Evolutionary conservation across 73 alveolate species (phyloP), one percentile per base, ranked within the genome.

Genomic region (Paramecium pentaurelia): DNA sequence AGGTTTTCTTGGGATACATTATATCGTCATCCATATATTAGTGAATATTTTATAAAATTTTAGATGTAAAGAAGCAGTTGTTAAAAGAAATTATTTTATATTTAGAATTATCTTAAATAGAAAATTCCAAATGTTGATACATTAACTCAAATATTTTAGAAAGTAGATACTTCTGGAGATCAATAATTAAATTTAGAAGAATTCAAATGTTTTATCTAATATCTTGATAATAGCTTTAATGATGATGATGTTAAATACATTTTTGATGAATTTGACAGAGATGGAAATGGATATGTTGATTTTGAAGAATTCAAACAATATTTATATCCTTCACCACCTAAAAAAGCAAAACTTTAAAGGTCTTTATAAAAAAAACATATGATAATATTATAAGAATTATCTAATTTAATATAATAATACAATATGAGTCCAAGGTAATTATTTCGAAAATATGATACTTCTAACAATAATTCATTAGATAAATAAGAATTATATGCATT

Each of bases 1-100:
- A 77, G 94, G 18, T 70, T 89, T 60, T 40, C 83, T 8, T 89
- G 94, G 94, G 94, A 89, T 20, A 83, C 86, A 1, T 36, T 89
- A 27, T 89, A 89, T 47, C 77, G 38, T 25, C 94, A 89, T 71
- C 60, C 91, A 20, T 71, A 71, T 49, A 30, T 89, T 28, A 89
- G 84, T 32, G 91, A 89, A 42, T 45, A 80, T 47, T 80, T 80
- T 80, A 25, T 37, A 14, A 80, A 49, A 20, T 80, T 80, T 22
- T 80, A 49, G 30, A 44, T 80, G 71, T 7, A 27, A 27, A 20
- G 73, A 45, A 45, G 32, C 8, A 44, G 8, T 80, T 45, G 75
- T 27, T 45, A 80, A 80, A 49, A 80, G 71, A 80, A 80, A 80
- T 36, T 80, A 44, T 42, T 4, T 49, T 80, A 80, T 44, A 36